Conservation (phyloP, 2,329 filamentous ascomycete species). For the Amylocarpus encephaloides region DNA sequence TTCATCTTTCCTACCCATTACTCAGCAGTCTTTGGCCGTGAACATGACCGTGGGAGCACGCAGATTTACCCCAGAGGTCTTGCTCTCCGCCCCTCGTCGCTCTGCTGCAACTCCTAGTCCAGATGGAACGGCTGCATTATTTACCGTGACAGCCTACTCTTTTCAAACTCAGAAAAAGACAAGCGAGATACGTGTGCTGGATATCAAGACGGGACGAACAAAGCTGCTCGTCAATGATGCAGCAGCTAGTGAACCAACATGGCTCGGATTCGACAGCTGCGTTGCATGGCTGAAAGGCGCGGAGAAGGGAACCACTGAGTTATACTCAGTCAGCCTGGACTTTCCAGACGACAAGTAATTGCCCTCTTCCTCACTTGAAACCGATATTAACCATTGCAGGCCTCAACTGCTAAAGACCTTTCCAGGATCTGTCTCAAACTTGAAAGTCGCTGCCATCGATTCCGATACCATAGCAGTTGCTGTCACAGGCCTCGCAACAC, state of each 20-base stretch:
- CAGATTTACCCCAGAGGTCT: constrained; percentile 70
- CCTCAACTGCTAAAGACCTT: constrained; percentile 43
- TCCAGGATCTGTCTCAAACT: constrained; percentile 48
- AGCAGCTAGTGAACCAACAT: constrained; percentile 64
- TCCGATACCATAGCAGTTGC: constrained; percentile 47
- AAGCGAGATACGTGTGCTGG: constrained; percentile 63
- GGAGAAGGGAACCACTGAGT: constrained; percentile 39
- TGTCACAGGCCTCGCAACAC: constrained; percentile 58
- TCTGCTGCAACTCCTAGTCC: constrained; percentile 65
- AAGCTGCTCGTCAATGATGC: constrained; percentile 58
- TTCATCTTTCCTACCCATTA: neutral
- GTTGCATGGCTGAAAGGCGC: constrained; percentile 41
- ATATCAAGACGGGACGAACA: constrained; percentile 60
- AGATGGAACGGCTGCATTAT: constrained; percentile 57
- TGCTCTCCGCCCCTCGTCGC: constrained; percentile 69
- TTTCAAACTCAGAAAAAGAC: constrained; percentile 68
- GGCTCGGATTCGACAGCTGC: constrained; percentile 46
- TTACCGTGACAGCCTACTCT: constrained; percentile 69
- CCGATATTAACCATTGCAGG: constrained; percentile 25
- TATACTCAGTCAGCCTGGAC: constrained; percentile 26
- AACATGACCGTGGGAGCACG: constrained; percentile 63
- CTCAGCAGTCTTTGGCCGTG: neutral
- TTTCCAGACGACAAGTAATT: constrained; percentile 20
- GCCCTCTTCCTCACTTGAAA: neutral
- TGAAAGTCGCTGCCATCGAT: constrained; percentile 49